These are phyloP conservation scores for Fusarium phyllophilum DNA, from an alignment of 2,329 filamentous ascomycete genomes.

Conservation along the genomic window DNA sequence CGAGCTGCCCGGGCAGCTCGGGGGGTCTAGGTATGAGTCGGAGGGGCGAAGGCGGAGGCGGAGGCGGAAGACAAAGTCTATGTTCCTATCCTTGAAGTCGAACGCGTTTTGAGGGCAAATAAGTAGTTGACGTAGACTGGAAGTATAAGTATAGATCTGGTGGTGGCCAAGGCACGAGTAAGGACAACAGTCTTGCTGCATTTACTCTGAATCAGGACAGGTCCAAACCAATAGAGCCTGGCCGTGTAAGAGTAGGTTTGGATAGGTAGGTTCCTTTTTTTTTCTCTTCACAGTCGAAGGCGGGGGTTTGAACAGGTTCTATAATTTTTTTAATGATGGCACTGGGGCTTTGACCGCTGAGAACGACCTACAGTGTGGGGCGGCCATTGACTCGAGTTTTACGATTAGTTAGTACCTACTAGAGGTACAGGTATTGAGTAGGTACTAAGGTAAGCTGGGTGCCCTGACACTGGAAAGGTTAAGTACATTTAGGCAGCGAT, in stretches of 20 bases:
- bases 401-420: background rate
- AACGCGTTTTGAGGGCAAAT: conserved; percentile 4
- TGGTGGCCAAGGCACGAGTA: conserved; percentile 30
- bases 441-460: background rate
- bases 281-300: background rate
- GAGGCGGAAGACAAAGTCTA: conserved; percentile 26
- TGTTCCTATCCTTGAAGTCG: conserved; percentile 10
- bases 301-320: conserved; percentile 17
- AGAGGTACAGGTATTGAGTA: background rate
- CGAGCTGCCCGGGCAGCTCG: conserved; percentile 72
- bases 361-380: conserved; percentile 36
- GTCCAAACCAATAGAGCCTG: conserved; percentile 19
- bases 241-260: conserved; percentile 1
- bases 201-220: conserved; percentile 26
- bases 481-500: background rate
- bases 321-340: conserved; percentile 26
- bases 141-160: background rate
- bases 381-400: background rate
- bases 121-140: background rate
- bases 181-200: conserved; percentile 31
- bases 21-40: conserved; percentile 24
- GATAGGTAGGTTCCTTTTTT: background rate
- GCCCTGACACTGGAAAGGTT: background rate
- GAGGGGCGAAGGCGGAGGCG: conserved; percentile 25
- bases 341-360: conserved; percentile 37